Percentiles rank a stretch among this genome's conserved stretches.
Conservation (phyloP, 73 alveolate species). For the Uronychia setigera region DNA sequence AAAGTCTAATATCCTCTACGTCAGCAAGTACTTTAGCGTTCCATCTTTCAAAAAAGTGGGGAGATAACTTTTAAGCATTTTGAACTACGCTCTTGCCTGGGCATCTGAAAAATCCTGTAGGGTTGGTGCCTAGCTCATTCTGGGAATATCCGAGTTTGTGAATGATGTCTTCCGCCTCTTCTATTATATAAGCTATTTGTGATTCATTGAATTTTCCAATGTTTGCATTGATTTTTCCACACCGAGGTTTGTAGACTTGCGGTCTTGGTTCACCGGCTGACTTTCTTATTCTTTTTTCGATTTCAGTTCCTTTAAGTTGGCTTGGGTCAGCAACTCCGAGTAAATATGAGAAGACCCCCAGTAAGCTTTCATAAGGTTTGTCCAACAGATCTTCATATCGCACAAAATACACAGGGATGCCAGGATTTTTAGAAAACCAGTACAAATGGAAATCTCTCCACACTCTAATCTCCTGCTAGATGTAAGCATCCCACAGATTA, state of each 20-base stretch:
- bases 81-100: not conserved
- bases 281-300: constrained; percentile 17
- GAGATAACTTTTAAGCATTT: not conserved
- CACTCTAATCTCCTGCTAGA: constrained; percentile 49
- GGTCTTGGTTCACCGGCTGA: constrained; percentile 21
- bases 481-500: constrained; percentile 40
- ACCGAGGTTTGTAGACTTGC: constrained; percentile 66
- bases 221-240: constrained; percentile 51
- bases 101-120: constrained; percentile 4
- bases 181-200: constrained; percentile 1
- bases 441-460: constrained; percentile 62
- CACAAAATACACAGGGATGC: constrained; percentile 43
- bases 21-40: not conserved
- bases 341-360: constrained; percentile 41
- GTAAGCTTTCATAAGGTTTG: constrained; percentile 38
- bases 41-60: not conserved
- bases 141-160: not conserved
- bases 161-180: not conserved
- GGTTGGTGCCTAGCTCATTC: not conserved
- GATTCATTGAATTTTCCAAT: constrained; percentile 21
- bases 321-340: constrained; percentile 13
- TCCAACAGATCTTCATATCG: constrained; percentile 62
- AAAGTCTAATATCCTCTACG: not conserved
- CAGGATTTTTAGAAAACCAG: constrained; percentile 54
- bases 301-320: constrained; percentile 28